Base-by-base conservation (phyloP, 306 rosid genomes). In the Fagus sylvatica region DNA sequence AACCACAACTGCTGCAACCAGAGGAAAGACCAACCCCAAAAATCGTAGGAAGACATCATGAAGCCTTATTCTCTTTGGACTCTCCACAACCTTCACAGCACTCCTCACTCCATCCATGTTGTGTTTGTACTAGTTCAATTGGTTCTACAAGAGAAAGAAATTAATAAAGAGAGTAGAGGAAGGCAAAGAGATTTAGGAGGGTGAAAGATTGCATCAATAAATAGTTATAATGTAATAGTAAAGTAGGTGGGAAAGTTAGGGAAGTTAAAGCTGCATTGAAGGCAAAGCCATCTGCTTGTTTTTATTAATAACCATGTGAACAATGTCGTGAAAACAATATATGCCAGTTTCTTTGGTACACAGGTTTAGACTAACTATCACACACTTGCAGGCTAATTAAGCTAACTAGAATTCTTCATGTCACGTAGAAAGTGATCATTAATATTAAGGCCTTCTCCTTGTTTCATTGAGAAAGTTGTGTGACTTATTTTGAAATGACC, bases 1-100 rank as follows among this genome's bases (percentile, higher is more conserved):
- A 4, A 89, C 91, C 8, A 89, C 60, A 78, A 85, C 36, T 37
- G 87, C 78, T 15, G 89, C 86, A 2, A 79, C 79, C 0, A 87
- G 84, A 71, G 94, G 84, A 43, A 88, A 86, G 5, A 60, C 79
- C 12, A 90, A 13, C 0, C 65, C 88, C 13, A 90, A 42, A 68
- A 82, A 11, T 0, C 94, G 59, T 1, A 88, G 73, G 42, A 88
- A 53, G 7, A 76, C 69, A 60, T 82, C 84, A 53, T 42, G 84
- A 40, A 81, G 73, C 53, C 41, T 82, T 4, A 43, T 32, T 28
- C 67, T 60, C 3, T 8, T 76, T 60, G 39, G 42, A 40, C 42
- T 76, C 74, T 86, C 80, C 53, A 80, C 80, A 3, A 78, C 84
- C 82, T 86, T 84, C 16, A 80, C 83, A 22, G 84, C 76, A 10